Conservation (phyloP, 2,329 filamentous ascomycete species). For the Clarireedia monteithiana region DNA sequence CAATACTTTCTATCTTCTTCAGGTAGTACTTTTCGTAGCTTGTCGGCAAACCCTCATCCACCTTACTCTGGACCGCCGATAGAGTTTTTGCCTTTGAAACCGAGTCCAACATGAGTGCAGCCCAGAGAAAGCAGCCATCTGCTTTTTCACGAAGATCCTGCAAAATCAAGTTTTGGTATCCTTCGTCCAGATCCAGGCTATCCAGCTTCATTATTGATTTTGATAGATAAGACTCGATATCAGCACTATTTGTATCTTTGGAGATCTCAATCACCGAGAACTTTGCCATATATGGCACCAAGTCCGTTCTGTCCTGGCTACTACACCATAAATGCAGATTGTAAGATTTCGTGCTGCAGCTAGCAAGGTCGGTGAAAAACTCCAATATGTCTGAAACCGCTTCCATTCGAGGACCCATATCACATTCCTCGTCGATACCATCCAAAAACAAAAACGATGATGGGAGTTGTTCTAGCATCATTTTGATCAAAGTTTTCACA, state of each 20-base stretch:
- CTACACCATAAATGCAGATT: slow-evolving; percentile 3
- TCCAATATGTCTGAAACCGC: neutral
- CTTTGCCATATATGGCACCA: neutral
- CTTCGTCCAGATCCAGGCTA: neutral
- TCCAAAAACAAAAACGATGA: neutral
- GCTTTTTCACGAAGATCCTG: slow-evolving; percentile 1
- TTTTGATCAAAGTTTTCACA: neutral
- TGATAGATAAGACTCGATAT: slow-evolving; percentile 3
- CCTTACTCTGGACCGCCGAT: neutral
- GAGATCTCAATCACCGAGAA: neutral
- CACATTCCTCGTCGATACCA: slow-evolving; percentile 3
- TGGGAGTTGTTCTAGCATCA: neutral
- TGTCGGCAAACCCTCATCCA: neutral
- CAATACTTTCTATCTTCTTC: neutral
- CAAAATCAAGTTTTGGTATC: slow-evolving; percentile 1
- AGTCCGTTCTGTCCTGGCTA: neutral
- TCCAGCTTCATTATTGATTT: neutral
- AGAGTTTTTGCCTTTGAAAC: neutral
- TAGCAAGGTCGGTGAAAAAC: neutral
- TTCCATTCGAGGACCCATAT: neutral
- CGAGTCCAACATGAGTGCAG: slow-evolving; percentile 1
- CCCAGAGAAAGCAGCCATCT: slow-evolving; percentile 3
- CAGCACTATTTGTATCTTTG: neutral
- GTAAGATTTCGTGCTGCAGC: neutral
- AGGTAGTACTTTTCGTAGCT: neutral